These are phyloP conservation scores for Leptosphaerulina australis DNA, from an alignment of 2,329 filamentous ascomycete species.

Conservation along the genomic window DNA sequence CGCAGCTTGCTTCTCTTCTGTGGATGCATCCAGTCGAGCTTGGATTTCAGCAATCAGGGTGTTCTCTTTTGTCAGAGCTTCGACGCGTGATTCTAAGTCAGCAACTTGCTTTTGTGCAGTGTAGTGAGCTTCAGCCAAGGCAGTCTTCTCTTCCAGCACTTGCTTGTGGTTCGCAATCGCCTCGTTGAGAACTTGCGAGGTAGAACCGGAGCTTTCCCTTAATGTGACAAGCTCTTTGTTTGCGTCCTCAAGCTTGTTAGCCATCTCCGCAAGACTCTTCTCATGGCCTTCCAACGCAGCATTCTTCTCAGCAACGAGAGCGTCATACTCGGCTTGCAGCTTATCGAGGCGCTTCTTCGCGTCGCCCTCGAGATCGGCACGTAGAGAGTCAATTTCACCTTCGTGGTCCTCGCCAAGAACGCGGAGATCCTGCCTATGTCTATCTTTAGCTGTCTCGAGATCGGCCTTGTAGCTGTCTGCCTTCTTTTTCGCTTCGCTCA, in stretches of 20 bases:
- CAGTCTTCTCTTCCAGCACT: constrained; percentile 32
- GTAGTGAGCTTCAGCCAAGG: constrained; percentile 29
- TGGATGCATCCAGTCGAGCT: constrained; percentile 21
- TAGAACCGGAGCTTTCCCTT: constrained; percentile 32
- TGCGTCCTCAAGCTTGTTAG: constrained; percentile 27
- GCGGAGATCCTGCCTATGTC: constrained; percentile 38
- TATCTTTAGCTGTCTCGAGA: constrained; percentile 33
- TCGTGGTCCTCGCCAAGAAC: constrained; percentile 44
- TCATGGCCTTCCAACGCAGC: constrained; percentile 30
- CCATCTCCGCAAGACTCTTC: constrained; percentile 27
- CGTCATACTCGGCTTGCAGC: constrained; percentile 42
- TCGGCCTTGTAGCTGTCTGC: constrained; percentile 37
- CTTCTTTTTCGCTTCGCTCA: constrained; percentile 36
- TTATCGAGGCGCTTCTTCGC: constrained; percentile 43
- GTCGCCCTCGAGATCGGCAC: constrained; percentile 45
- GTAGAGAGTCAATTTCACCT: constrained; percentile 43
- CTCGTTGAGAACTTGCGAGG: constrained; percentile 32
- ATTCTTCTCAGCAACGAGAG: constrained; percentile 40
- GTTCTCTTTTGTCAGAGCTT: constrained; percentile 26
- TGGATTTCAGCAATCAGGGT: constrained; percentile 17
- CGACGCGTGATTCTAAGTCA: constrained; percentile 33
- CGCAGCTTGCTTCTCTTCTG: constrained; percentile 27
- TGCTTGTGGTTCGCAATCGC: constrained; percentile 33
- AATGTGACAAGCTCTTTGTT: constrained; percentile 27
- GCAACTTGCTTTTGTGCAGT: constrained; percentile 29